phyloP scores from a whole-genome alignment of 805 yeast species.

The Komagataella ulmi region DNA sequence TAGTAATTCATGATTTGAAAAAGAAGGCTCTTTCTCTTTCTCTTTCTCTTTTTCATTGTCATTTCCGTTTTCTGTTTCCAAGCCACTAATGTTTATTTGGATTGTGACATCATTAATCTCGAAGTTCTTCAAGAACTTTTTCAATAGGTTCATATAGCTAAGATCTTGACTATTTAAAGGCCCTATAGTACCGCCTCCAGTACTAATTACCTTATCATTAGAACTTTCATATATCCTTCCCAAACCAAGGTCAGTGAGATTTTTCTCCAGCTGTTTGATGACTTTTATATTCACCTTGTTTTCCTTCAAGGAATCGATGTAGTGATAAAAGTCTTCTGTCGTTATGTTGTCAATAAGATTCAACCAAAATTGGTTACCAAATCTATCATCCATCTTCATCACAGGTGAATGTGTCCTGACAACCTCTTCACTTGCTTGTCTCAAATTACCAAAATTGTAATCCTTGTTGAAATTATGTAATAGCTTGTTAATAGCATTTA shows the following conservation, averaged over 20 bases:
- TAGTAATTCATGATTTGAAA: constrained; percentile 22
- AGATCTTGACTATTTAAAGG: constrained; percentile 14
- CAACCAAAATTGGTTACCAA: constrained; percentile 5
- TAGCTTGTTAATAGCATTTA: constrained; percentile 16
- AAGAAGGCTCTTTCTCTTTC: constrained; percentile 7
- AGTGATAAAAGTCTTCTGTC: constrained; percentile 18
- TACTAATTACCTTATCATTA: neutral
- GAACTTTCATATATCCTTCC: neutral
- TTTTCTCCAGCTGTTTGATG: constrained; percentile 20
- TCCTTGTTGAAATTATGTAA: constrained; percentile 15
- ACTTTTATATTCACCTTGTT: constrained; percentile 17
- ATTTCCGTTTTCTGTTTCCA: constrained; percentile 10
- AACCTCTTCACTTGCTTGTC: neutral
- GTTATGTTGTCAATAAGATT: constrained; percentile 10
- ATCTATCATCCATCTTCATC: neutral
- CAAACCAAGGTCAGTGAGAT: constrained; percentile 19
- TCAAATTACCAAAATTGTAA: constrained; percentile 1
- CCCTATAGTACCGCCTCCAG: constrained; percentile 15
- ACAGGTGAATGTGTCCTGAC: neutral
- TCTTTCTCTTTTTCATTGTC: constrained; percentile 10
- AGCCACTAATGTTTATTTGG: constrained; percentile 5
- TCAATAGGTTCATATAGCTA: constrained; percentile 24
- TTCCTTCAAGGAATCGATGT: constrained; percentile 21
- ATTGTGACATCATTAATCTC: constrained; percentile 18
- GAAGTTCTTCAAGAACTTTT: constrained; percentile 30